Evolutionary conservation across 257 asterid species (phyloP), one percentile per base, ranked within the genome.

Genomic region (Solanum virginianum): DNA sequence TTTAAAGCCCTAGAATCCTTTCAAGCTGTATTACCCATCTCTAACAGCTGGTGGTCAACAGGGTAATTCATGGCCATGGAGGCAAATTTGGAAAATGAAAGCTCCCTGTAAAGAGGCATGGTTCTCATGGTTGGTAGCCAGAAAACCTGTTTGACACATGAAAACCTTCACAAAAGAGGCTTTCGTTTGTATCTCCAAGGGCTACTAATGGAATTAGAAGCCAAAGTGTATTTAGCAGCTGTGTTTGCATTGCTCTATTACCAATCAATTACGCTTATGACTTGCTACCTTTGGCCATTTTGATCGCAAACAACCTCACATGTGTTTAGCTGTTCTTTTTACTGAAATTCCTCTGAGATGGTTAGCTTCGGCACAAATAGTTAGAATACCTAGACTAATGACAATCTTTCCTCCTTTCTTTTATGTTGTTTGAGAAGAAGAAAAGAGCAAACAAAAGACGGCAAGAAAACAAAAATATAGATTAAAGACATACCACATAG

Each of bases 401-500:
- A 26, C 18, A 65, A 65, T 26, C 71, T 65, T 26, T 10, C 41
- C 43, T 75, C 4, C 59, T 72, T 45, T 15, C 16, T 75, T 75
- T 75, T 24, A 75, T 49, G 81, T 24, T 75, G 22, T 22, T 75
- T 47, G 57, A 26, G 32, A 49, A 75, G 60, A 24, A 77, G 39
- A 49, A 75, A 77, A 51, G 45, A 9, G 43, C n/a, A 75, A 24
- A 77, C 2, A 14, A 24, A 49, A 75, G 45, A 24, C 15, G 17
- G n/a, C 8, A 69, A 14, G 26, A 63, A 54, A 62, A 17, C 43
- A 81, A 36, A 45, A 45, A 82, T 15, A 18, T 3, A 63, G 53
- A 71, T 89, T 83, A 57, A 89, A 88, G 45, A 11, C 97, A 89
- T 93, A 96, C 99, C 97, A 94, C 98, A 80, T 96, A 96, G 56